Base-by-base conservation (phyloP, 192 early-diverging fungal genomes). In the Endogone sp. region DNA sequence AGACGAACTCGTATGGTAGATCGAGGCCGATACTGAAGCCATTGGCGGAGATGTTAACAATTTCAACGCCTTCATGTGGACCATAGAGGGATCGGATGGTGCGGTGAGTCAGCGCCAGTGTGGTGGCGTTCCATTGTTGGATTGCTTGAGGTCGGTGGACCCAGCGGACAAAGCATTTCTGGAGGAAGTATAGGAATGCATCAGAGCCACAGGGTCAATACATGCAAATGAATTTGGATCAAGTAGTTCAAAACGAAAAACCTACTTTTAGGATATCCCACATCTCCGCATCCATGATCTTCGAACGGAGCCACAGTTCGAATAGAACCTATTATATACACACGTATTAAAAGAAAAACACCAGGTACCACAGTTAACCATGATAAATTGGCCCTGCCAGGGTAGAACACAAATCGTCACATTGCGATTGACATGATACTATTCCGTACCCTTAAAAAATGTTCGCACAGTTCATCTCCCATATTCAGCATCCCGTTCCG, bases 221-320 rank as follows among this genome's bases (percentile, higher is more conserved):
- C n/a, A n/a, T n/a, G n/a, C n/a, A n/a, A n/a, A n/a, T n/a, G n/a
- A n/a, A n/a, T n/a, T n/a, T n/a, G n/a, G n/a, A n/a, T n/a, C n/a
- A n/a, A n/a, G n/a, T n/a, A n/a, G n/a, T n/a, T n/a, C n/a, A n/a
- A n/a, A n/a, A n/a, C n/a, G n/a, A n/a, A n/a, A n/a, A n/a, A 2
- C 31, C 56, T 62, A 74, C 77, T 72, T 92, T 89, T 44, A 95
- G 75, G 70, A 84, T 83, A 63, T 93, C 82, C 92, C 92, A 95
- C 86, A 93, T 89, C 28, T 90, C 85, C 11, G 89, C 85, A 59
- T 84, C 70, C 49, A 72, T 79, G 24, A 84, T 86, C 29, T 80
- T 79, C 55, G 91, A 91, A 23, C 91, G 71, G 55, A 94, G 76
- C 93, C 92, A 94, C 62, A 92, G 71, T 64, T 95, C 92, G 72